Base-by-base conservation (phyloP, 1,284 basidiomycete genomes). In the Exobasidium cylindrosporum region DNA sequence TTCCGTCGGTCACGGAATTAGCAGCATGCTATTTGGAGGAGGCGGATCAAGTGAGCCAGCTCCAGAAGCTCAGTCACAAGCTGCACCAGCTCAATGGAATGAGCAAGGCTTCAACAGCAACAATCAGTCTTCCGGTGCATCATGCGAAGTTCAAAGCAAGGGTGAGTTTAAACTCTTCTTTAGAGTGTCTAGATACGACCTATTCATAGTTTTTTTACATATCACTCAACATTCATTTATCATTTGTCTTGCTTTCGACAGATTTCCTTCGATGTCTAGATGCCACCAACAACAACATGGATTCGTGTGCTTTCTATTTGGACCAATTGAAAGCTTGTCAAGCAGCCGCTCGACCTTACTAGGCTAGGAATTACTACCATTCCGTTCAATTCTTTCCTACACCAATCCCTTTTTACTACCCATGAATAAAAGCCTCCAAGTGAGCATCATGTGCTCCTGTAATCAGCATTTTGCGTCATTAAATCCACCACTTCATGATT, bases 21-120 rank as follows among this genome's bases (percentile, higher is more conserved):
- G 89, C 54, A 85, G 81, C 80, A 90, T 92, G 89, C 85, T 92
- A 61, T 92, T 92, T 69, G 91, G 90, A 53, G 85, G 88, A 59
- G 80, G 83, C 40, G 73, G 81, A 46, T 70, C 75, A 44, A 68
- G 66, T 30, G 74, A 79, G 55, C 76, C 76, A 32, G 81, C 81
- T 54, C 81, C 83, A 14, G 82, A 83, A 55, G 83, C 81, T 14
- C 55, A 44, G 10, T 64, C 66, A 40, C 59, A 58, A 54, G 62
- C 57, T 21, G 7, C 35, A 40, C 63, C 46, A 2, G 53, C 53
- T 35, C 47, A 50, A 50, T 50, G 47, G 47, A 28, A 50, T 28
- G 21, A 50, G 26, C 47, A 55, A 35, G 53, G 53, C 30, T 23
- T 21, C 21, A 21, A 35, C 21, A 30, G 14, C 30, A 30, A 26